A percentile compares a stretch with the other conserved stretches of the same genome.
Evolutionary conservation across 2,329 filamentous ascomycete species (phyloP).

Genomic region (Pseudocercospora vitis): DNA sequence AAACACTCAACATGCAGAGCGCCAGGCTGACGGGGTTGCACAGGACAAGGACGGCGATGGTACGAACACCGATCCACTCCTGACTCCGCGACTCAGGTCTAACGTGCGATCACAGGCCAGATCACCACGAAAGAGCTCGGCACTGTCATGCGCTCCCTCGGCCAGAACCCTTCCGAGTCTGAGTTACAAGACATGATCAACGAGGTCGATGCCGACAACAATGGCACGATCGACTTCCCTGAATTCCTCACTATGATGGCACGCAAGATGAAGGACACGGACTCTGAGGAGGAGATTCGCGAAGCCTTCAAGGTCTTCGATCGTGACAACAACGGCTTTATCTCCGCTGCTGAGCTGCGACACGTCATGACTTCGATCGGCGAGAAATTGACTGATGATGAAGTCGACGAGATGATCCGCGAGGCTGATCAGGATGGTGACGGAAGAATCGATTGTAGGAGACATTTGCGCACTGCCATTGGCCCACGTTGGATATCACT

Average conservation of each 20-base stretch:
- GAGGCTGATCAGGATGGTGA: slow-evolving; percentile 66
- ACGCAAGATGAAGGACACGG: slow-evolving; percentile 60
- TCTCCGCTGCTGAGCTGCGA: slow-evolving; percentile 61
- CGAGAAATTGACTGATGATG: slow-evolving; percentile 63
- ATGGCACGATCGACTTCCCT: slow-evolving; percentile 65
- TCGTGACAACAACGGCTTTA: slow-evolving; percentile 65
- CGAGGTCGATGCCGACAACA: slow-evolving; percentile 65
- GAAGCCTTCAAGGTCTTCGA: slow-evolving; percentile 68
- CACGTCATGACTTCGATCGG: slow-evolving; percentile 65
- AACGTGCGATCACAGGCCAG: slow-evolving; percentile 48
- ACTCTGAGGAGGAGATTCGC: slow-evolving; percentile 64
- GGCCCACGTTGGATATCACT: background rate
- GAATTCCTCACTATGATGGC: slow-evolving; percentile 69
- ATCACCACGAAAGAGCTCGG: slow-evolving; percentile 65
- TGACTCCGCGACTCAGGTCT: background rate
- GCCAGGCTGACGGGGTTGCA: slow-evolving; percentile 27
- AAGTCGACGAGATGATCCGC: slow-evolving; percentile 66
- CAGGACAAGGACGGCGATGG: slow-evolving; percentile 62
- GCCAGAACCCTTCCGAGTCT: slow-evolving; percentile 61
- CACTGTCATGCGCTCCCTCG: slow-evolving; percentile 63
- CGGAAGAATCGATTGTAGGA: slow-evolving; percentile 63
- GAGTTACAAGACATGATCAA: slow-evolving; percentile 68
- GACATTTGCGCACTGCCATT: background rate
- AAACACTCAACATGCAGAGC: slow-evolving; percentile 3
- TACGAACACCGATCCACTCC: slow-evolving; percentile 33